A percentile compares a stretch with the other conserved stretches of the same genome.
Evolutionary conservation across 177 flowering plant species (phyloP).

Genomic region (Tripterygium wilfordii): DNA sequence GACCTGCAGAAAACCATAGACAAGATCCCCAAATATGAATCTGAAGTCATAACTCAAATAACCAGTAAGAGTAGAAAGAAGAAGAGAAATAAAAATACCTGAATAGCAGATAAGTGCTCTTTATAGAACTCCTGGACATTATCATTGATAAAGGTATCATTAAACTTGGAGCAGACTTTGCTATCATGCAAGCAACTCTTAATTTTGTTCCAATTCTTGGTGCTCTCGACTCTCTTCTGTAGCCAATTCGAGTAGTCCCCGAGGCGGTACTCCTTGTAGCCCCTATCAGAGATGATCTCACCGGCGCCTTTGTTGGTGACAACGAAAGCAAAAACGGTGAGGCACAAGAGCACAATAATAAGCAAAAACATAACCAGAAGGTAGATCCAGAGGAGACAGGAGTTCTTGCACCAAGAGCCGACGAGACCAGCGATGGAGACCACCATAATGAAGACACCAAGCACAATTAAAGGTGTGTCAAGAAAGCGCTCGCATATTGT

Average conservation of each 20-base stretch:
- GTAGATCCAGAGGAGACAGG: conserved; percentile 74
- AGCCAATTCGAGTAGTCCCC: conserved; percentile 80
- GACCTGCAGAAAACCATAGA: not conserved
- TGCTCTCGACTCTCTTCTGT: conserved; percentile 53
- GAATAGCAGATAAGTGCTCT: conserved; percentile 42
- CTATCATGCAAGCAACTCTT: conserved; percentile 59
- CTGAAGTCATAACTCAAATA: not conserved
- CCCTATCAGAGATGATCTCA: conserved; percentile 32
- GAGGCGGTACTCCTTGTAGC: conserved; percentile 67
- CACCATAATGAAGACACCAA: conserved; percentile 60
- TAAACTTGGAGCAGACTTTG: conserved; percentile 37
- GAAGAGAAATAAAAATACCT: conserved; percentile 30
- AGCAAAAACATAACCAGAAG: conserved; percentile 66
- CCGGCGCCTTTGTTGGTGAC: conserved; percentile 65
- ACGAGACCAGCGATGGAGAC: conserved; percentile 67
- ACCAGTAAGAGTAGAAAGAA: conserved; percentile 1
- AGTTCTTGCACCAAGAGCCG: conserved; percentile 59
- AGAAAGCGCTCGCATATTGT: conserved; percentile 55
- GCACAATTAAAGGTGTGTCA: conserved; percentile 48
- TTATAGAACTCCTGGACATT: conserved; percentile 19
- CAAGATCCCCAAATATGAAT: not conserved
- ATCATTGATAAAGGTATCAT: not conserved
- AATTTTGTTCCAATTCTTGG: conserved; percentile 53
- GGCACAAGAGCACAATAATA: conserved; percentile 44
- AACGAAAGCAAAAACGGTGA: conserved; percentile 66